These are phyloP conservation scores for Blastomyces gilchristii DNA, from an alignment of 2,329 filamentous ascomycete genomes.

Conservation along the genomic window DNA sequence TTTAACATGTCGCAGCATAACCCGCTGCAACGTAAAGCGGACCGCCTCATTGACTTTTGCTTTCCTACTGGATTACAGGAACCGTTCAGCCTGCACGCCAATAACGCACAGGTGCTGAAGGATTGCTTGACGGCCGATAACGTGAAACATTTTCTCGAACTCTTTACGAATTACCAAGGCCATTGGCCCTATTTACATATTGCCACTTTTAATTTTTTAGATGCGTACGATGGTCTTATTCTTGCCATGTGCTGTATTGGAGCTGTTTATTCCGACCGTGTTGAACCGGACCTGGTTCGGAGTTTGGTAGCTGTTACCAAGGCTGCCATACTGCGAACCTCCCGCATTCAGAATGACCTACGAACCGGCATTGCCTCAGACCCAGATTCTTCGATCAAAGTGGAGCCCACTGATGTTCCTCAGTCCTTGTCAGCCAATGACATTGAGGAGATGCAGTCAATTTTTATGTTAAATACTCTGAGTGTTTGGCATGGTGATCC, in stretches of 20 bases:
- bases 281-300: conserved; percentile 52
- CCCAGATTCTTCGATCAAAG: not conserved
- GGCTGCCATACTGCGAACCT: conserved; percentile 27
- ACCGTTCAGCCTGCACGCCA: conserved; percentile 45
- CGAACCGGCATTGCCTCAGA: conserved; percentile 1
- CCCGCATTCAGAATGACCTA: conserved; percentile 18
- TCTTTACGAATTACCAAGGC: conserved; percentile 59
- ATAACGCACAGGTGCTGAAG: conserved; percentile 33
- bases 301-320: conserved; percentile 57
- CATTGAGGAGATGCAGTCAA: conserved; percentile 58
- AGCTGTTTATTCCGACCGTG: conserved; percentile 60
- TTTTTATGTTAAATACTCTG: conserved; percentile 52
- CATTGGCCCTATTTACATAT: conserved; percentile 66
- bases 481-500: conserved; percentile 62
- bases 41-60: conserved; percentile 48
- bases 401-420: conserved; percentile 9
- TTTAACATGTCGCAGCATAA: conserved; percentile 42
- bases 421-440: conserved; percentile 23
- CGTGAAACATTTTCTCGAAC: conserved; percentile 57
- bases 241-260: conserved; percentile 63
- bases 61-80: conserved; percentile 48
- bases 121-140: conserved; percentile 56
- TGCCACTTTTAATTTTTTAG: conserved; percentile 57
- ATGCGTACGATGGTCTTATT: conserved; percentile 56
- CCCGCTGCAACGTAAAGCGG: conserved; percentile 35